Percentiles rank a stretch among this genome's conserved stretches.
Conservation (phyloP, 257 asterid genomes). For the Henckelia pumila region DNA sequence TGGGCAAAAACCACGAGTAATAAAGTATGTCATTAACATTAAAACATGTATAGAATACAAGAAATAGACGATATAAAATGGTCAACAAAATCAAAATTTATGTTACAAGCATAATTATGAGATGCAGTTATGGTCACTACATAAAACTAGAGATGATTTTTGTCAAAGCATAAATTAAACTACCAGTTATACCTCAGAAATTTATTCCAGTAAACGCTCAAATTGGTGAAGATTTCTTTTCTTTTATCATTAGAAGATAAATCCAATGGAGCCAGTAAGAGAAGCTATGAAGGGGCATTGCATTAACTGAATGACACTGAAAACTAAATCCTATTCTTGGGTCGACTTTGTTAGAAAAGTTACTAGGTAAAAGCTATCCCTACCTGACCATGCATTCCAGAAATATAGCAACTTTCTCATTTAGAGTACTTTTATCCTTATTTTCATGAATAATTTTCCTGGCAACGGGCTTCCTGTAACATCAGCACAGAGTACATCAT, state of each 20-base stretch:
- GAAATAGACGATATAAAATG: conserved; percentile 5
- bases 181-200: not conserved
- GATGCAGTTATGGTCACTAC: not conserved
- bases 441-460: conserved; percentile 37
- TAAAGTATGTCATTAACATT: conserved; percentile 7
- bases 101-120: conserved; percentile 2
- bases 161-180: not conserved
- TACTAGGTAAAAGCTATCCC: conserved; percentile 12
- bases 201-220: not conserved
- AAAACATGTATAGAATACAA: not conserved
- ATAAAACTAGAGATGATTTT: not conserved
- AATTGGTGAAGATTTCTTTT: not conserved
- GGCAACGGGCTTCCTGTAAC: conserved; percentile 52
- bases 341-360: not conserved
- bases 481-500: conserved; percentile 23
- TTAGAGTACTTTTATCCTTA: conserved; percentile 40
- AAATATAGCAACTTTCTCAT: conserved; percentile 57
- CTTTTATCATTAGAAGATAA: conserved; percentile 8
- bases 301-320: conserved; percentile 19
- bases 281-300: conserved; percentile 2
- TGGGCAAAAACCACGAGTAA: conserved; percentile 23
- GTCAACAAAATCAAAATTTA: not conserved
- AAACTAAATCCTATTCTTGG: conserved; percentile 2
- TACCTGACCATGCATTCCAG: conserved; percentile 63
- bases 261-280: conserved; percentile 3